Conservation (phyloP, 2,329 filamentous ascomycete genomes). For the Colletotrichum somersetense region DNA sequence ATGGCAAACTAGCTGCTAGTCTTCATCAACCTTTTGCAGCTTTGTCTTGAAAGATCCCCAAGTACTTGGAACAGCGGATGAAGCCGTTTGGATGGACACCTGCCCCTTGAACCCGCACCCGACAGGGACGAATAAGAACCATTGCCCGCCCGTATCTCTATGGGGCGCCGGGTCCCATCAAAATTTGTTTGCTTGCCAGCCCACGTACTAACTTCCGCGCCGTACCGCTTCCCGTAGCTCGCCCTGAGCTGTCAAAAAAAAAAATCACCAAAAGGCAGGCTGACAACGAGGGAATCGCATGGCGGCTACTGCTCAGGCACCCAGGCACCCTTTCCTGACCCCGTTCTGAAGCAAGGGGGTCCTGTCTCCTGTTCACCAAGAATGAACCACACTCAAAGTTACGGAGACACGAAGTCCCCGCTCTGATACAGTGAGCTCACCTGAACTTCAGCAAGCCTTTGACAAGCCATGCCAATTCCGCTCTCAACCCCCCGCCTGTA, state of each 20-base stretch:
- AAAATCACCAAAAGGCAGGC: not conserved
- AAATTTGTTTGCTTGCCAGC: slow-evolving; percentile 40
- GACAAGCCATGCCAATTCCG: not conserved
- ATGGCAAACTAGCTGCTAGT: not conserved
- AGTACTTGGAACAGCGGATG: slow-evolving; percentile 9
- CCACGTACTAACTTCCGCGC: slow-evolving; percentile 40
- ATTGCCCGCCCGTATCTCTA: slow-evolving; percentile 20
- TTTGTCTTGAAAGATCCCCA: not conserved
- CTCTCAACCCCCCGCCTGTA: not conserved
- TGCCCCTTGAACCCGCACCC: slow-evolving; percentile 7
- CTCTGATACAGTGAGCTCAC: slow-evolving; percentile 5
- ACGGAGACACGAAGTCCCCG: slow-evolving; percentile 18
- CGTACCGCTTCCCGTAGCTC: slow-evolving; percentile 40
- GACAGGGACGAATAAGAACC: slow-evolving; percentile 10
- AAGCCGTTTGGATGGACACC: slow-evolving; percentile 10
- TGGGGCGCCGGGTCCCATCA: slow-evolving; percentile 20
- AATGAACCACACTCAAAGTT: slow-evolving; percentile 15
- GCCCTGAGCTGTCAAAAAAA: slow-evolving; percentile 28
- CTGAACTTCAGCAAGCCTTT: not conserved
- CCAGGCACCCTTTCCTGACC: slow-evolving; percentile 14
- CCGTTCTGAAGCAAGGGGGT: slow-evolving; percentile 32
- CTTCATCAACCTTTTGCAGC: not conserved
- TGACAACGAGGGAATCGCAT: slow-evolving; percentile 18
- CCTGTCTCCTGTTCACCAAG: slow-evolving; percentile 2
- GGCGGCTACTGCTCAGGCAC: slow-evolving; percentile 10